Base-by-base conservation (phyloP, 2,329 filamentous ascomycete species). In the Lithohypha guttulata region DNA sequence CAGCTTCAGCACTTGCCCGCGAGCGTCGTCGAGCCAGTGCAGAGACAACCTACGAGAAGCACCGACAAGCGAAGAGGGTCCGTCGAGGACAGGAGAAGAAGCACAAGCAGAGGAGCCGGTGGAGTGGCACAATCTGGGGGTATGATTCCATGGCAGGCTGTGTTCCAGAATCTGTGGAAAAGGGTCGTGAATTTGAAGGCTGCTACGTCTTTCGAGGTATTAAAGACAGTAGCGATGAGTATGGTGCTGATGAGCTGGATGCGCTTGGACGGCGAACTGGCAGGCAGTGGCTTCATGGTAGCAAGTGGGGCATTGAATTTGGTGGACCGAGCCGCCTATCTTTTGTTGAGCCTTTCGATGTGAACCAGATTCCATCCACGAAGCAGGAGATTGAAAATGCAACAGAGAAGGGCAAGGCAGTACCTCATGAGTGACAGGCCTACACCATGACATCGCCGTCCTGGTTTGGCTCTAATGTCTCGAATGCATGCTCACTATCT, bases 1-100 rank as follows among this genome's bases (percentile, higher is more conserved):
- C 11, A 11, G 10, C 19, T 3, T 26, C 20, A 10, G 22, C 14
- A 13, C n/a, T 27, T 8, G 14, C 18, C 21, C 23, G 15, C 7
- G 59, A 56, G 19, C 59, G 61, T 8, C 55, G 64, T 15, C 61
- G 69, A 39, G 62, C 62, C 6, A 69, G 62, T 62, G 64, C 69
- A 53, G 67, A 66, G 1, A 51, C 60, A 41, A 51, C 52, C 8
- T 70, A 66, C 66, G 58, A 58, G 65, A 20, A 57, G 54, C 10
- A 57, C 58, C 13, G 55, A 57, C 31, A 54, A 3, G 33, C 42
- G n/a, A 26, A 9, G 19, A 25, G 20, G 18, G 29, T n/a, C 4
- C 11, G 30, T n/a, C 20, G 18, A 15, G 14, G 18, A 10, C 35
- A 35, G 9, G 25, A 34, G 22, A 32, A 43, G 22, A 19, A 29